Evolutionary conservation across 164 flowering plant species (phyloP).

Genomic region (Nelumbo lutea): DNA sequence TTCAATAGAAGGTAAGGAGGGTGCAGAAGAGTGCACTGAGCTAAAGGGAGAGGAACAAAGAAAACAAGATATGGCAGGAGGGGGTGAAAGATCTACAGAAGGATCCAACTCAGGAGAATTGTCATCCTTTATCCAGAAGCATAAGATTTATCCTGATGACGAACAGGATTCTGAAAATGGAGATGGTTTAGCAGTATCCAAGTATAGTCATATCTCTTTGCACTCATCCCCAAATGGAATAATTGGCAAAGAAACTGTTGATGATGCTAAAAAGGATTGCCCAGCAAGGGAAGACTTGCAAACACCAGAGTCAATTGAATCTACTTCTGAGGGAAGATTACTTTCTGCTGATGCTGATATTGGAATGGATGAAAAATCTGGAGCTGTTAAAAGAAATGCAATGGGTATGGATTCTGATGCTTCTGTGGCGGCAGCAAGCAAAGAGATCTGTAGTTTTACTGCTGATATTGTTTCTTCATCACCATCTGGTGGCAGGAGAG

Average conservation of each 20-base stretch:
- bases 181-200: conserved; percentile 9
- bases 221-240: conserved; percentile 9
- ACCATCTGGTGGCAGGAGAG: conserved; percentile 13
- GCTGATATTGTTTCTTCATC: conserved; percentile 14
- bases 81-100: conserved; percentile 15
- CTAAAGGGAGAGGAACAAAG: conserved; percentile 8
- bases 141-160: conserved; percentile 6
- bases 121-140: conserved; percentile 14
- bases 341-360: conserved; percentile 4
- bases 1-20: conserved; percentile 19
- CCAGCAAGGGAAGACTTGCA: conserved; percentile 15
- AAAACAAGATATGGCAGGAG: conserved; percentile 9
- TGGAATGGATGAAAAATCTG: conserved; percentile 6
- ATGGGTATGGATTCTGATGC: conserved; percentile 23
- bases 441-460: conserved; percentile 15
- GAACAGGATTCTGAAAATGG: conserved; percentile 9
- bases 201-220: conserved; percentile 11
- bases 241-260: conserved; percentile 4
- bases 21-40: conserved; percentile 11
- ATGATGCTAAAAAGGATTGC: conserved; percentile 13
- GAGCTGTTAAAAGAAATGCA: conserved; percentile 18
- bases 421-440: conserved; percentile 15
- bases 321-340: conserved; percentile 16
- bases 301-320: conserved; percentile 3
- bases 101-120: conserved; percentile 14